These are phyloP conservation scores for Rhynchospora tenuis DNA, from an alignment of 176 grass and related monocot genomes.

Conservation along the genomic window DNA sequence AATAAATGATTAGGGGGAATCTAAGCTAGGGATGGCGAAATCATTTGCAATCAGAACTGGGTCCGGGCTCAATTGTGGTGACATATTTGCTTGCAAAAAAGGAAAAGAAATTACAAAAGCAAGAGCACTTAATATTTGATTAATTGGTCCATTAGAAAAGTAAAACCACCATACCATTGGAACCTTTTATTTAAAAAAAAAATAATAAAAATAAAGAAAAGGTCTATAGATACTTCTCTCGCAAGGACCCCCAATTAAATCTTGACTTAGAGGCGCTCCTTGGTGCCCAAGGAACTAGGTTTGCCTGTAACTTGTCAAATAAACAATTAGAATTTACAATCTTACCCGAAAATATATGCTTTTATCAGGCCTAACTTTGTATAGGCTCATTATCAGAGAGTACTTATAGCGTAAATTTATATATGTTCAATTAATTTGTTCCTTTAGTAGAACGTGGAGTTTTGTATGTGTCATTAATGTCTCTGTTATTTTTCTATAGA, in stretches of 20 bases:
- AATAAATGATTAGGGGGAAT: no score
- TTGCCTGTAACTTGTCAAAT: background rate
- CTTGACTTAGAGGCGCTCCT: background rate
- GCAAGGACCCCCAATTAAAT: background rate
- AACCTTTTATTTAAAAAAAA: no score
- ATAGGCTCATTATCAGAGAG: background rate
- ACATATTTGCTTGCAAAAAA: background rate
- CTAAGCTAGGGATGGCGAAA: background rate
- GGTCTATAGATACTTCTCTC: background rate
- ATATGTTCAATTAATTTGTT: no score
- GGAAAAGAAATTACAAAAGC: background rate
- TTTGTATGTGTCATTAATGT: no score
- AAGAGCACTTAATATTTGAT: background rate
- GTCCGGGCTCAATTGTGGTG: background rate
- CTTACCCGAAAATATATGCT: background rate
- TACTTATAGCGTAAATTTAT: no score
- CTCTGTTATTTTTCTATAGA: no score
- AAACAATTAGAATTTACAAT: background rate
- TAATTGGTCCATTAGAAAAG: conserved; percentile 8
- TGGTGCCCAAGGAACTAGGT: background rate
- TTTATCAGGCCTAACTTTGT: background rate
- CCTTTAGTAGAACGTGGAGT: no score
- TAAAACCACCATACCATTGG: background rate
- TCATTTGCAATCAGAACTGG: conserved; percentile 1
- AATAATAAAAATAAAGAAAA: background rate